Percentiles rank a stretch among this genome's conserved stretches.
Evolutionary conservation across 805 yeast species (phyloP).

Genomic region (Kluyveromyces aestuarii): DNA sequence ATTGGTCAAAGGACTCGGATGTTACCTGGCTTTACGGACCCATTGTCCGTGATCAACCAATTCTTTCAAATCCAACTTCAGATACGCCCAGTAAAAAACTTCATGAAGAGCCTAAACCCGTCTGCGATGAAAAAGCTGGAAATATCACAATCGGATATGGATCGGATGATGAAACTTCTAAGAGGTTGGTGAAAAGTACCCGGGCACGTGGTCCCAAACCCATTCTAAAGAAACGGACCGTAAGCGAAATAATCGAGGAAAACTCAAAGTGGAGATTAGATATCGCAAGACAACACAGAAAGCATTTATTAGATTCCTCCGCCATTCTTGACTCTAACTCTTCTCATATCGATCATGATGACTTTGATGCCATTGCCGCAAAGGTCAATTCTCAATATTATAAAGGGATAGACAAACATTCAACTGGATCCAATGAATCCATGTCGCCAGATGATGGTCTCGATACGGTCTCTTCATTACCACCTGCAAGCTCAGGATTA

Average conservation of each 20-base stretch:
- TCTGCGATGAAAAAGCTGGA: slow-evolving; percentile 4
- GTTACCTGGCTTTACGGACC: slow-evolving; percentile 99
- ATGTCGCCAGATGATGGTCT: not conserved
- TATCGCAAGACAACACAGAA: slow-evolving; percentile 57
- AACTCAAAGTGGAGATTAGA: slow-evolving; percentile 29
- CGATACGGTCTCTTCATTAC: not conserved
- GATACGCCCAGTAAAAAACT: slow-evolving; percentile 1
- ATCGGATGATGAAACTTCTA: slow-evolving; percentile 31
- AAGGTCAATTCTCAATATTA: slow-evolving; percentile 30
- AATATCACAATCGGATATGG: slow-evolving; percentile 27
- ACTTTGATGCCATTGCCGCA: slow-evolving; percentile 28
- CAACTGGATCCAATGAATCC: not conserved
- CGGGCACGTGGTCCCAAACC: slow-evolving; percentile 49
- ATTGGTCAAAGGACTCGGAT: slow-evolving; percentile 96
- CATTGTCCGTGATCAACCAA: slow-evolving; percentile 13
- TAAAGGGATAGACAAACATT: not conserved
- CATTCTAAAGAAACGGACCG: slow-evolving; percentile 78
- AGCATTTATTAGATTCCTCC: slow-evolving; percentile 18
- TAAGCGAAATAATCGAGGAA: slow-evolving; percentile 56
- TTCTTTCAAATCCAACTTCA: slow-evolving; percentile 9
- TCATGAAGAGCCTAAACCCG: slow-evolving; percentile 2
- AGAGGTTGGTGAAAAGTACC: slow-evolving; percentile 18
- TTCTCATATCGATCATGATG: slow-evolving; percentile 20
- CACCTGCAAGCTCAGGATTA: not conserved
- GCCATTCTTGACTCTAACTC: slow-evolving; percentile 20